A percentile compares a stretch with the other conserved stretches of the same genome.
Evolutionary conservation across 495 filamentous ascomycete genomes (phyloP).

Genomic region (Talaromyces wortmannii): DNA sequence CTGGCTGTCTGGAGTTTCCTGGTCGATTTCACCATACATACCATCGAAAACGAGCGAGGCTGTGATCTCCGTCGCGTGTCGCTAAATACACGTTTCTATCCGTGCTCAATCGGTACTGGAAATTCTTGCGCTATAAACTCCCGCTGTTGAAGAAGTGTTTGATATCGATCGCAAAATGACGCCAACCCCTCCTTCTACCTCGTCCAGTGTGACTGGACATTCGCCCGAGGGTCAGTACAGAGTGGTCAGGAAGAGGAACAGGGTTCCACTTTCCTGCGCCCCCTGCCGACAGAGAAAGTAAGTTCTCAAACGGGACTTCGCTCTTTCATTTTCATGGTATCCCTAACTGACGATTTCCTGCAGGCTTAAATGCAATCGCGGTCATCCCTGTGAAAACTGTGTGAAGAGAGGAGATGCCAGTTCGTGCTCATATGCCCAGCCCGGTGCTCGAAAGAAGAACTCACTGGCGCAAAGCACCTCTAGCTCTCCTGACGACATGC

Average conservation of each 20-base stretch:
- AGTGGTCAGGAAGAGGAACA: conserved; percentile 88
- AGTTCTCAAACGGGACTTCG: conserved; percentile 21
- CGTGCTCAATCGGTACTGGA: not conserved
- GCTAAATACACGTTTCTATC: not conserved
- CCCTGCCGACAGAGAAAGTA: conserved; percentile 95
- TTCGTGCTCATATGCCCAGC: conserved; percentile 86
- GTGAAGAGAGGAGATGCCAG: conserved; percentile 76
- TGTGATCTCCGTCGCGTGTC: not conserved
- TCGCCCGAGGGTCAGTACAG: conserved; percentile 85
- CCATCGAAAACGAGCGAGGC: not conserved
- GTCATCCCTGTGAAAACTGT: conserved; percentile 92
- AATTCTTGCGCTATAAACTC: not conserved
- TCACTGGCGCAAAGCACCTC: conserved; percentile 48
- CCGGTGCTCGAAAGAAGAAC: conserved; percentile 69
- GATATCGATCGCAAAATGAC: conserved; percentile 49
- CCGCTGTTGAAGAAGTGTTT: not conserved
- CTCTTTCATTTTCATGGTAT: not conserved
- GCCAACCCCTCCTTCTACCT: conserved; percentile 86
- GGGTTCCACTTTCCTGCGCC: conserved; percentile 89
- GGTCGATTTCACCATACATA: not conserved
- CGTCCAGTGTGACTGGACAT: conserved; percentile 63
- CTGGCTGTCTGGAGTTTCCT: not conserved
- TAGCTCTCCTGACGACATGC: conserved; percentile 88
- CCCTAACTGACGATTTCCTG: not conserved
- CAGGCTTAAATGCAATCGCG: conserved; percentile 90